These are phyloP conservation scores for Bretziella fagacearum DNA, from an alignment of 2,329 filamentous ascomycete species.

Conservation along the genomic window DNA sequence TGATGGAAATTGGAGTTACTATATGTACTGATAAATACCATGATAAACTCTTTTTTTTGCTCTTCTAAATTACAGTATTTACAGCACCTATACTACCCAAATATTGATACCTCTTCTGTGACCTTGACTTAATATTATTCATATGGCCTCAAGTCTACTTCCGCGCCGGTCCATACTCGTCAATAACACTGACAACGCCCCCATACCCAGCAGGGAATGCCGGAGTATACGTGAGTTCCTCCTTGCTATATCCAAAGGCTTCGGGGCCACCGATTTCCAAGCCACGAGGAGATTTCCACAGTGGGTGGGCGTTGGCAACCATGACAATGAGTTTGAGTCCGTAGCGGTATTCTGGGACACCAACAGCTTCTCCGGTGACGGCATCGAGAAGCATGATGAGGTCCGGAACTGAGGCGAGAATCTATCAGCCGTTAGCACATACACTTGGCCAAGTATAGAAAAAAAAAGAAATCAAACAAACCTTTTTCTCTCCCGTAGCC, in stretches of 20 bases:
- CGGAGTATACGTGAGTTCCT: constrained; percentile 5
- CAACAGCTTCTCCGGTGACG: constrained; percentile 23
- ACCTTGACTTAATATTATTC: too few relatives aligned
- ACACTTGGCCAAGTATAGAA: not conserved
- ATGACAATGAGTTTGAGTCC: constrained; percentile 11
- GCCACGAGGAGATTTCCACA: constrained; percentile 7
- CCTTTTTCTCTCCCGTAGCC: constrained; percentile 17
- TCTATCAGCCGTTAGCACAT: constrained; percentile 12
- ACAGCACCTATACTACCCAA: too few relatives aligned
- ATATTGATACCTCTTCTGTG: too few relatives aligned
- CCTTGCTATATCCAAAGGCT: constrained; percentile 10
- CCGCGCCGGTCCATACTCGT: constrained; percentile 26
- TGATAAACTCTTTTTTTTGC: too few relatives aligned
- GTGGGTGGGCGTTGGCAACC: constrained; percentile 11
- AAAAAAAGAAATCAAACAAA: constrained; percentile 5
- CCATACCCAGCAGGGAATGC: constrained; percentile 11
- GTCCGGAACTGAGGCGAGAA: constrained; percentile 26
- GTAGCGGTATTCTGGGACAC: constrained; percentile 22
- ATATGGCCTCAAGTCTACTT: too few relatives aligned
- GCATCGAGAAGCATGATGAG: constrained; percentile 25
- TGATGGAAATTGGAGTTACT: not conserved
- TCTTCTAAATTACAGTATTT: too few relatives aligned
- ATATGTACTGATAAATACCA: not conserved
- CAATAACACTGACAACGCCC: constrained; percentile 8
- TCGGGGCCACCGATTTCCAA: constrained; percentile 6